phyloP scores from a whole-genome alignment of 1,284 basidiomycete species.

The Flammula alnicola region DNA sequence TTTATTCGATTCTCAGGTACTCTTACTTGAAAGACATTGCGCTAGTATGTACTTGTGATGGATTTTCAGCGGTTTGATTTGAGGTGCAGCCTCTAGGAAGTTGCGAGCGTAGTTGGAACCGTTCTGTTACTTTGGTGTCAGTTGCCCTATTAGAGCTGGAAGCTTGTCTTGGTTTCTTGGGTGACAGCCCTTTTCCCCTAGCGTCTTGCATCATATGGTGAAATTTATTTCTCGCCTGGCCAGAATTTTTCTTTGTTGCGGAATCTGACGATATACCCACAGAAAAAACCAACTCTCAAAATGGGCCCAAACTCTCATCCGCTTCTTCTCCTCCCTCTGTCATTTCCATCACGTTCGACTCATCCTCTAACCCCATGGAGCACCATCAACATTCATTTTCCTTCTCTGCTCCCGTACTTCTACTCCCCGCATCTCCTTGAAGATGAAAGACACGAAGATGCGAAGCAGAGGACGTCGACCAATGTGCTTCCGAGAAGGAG shows the following conservation, averaged over 20 bases:
- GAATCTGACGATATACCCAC: conserved; percentile 18
- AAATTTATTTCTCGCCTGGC: conserved; percentile 9
- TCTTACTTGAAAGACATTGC: background rate
- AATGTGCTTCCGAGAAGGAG: background rate
- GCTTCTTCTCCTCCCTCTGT: conserved; percentile 75
- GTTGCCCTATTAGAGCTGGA: too few species aligned
- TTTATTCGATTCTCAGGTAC: conserved; percentile 5
- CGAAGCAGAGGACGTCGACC: conserved; percentile 2
- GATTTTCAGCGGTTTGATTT: too few species aligned
- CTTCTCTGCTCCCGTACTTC: conserved; percentile 67
- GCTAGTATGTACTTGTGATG: too few species aligned
- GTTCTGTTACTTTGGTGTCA: too few species aligned
- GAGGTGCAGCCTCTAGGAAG: too few species aligned
- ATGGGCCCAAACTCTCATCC: conserved; percentile 41
- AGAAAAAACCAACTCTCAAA: conserved; percentile 65
- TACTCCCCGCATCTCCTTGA: conserved; percentile 46
- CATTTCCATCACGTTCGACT: conserved; percentile 60
- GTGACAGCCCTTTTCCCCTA: too few species aligned
- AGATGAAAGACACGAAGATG: conserved; percentile 18
- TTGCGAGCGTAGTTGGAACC: too few species aligned
- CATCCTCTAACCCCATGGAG: conserved; percentile 74
- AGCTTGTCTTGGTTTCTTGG: too few species aligned
- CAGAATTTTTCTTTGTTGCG: background rate
- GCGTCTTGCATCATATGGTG: too few species aligned
- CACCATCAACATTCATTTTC: conserved; percentile 66